A percentile compares a stretch with the other conserved stretches of the same genome.
These are phyloP conservation scores for Ostreobium quekettii DNA, from an alignment of 139 green algal genomes.

Conservation along the genomic window DNA sequence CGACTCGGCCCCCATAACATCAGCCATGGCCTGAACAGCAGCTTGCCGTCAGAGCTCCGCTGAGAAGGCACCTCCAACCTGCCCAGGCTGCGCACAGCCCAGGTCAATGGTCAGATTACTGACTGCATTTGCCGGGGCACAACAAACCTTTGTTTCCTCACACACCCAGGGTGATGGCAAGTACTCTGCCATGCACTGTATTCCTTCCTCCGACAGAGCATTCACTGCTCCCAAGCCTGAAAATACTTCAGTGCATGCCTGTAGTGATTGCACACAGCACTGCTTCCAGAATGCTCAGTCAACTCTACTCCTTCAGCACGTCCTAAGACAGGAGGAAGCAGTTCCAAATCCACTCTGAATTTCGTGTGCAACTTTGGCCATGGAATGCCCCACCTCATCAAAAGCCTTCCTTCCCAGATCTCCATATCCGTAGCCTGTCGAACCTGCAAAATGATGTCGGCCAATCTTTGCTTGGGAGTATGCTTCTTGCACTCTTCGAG, in stretches of 20 bases:
- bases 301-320: not conserved
- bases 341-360: not conserved
- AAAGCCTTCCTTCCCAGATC: conserved; percentile 79
- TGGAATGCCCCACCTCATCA: conserved; percentile 45
- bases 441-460: conserved; percentile 83
- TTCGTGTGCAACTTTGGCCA: not conserved
- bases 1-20: conserved; percentile 80
- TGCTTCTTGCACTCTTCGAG: conserved; percentile 55
- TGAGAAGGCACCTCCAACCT: not conserved
- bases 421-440: conserved; percentile 87
- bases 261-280: not conserved
- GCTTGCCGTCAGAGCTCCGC: not conserved
- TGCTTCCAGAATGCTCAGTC: not conserved
- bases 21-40: conserved; percentile 59
- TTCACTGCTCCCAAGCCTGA: not conserved
- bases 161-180: not conserved
- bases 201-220: not conserved
- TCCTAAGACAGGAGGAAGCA: not conserved
- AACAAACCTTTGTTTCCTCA: not conserved
- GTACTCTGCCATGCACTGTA: not conserved
- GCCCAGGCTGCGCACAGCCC: not conserved
- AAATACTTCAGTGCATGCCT: not conserved
- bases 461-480: conserved; percentile 53
- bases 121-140: not conserved
- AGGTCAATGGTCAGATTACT: not conserved